Evolutionary conservation across 164 flowering plant species (phyloP).

Genomic region (Paratinospora sagittata): DNA sequence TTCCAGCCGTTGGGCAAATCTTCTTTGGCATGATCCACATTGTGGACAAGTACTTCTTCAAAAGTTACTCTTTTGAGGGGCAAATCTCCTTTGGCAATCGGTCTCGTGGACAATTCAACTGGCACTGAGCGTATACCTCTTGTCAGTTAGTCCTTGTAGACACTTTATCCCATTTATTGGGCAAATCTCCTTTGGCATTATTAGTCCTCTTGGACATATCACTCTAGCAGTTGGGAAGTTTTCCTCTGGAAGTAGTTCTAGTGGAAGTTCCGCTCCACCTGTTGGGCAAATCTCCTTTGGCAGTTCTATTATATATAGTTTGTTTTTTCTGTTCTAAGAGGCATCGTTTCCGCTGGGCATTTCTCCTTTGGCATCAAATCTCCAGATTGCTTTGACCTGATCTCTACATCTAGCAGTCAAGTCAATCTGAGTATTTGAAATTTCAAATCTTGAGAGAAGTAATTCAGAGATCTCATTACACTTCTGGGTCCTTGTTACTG

Average conservation of each 20-base stretch:
- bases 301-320: slow-evolving; percentile 29
- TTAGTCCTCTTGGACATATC: slow-evolving; percentile 5
- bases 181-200: slow-evolving; percentile 17
- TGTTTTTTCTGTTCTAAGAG: background rate
- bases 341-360: slow-evolving; percentile 21
- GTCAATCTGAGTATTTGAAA: background rate
- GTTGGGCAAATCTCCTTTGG: slow-evolving; percentile 86
- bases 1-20: slow-evolving; percentile 23
- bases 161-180: background rate
- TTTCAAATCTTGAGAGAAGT: background rate
- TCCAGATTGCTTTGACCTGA: slow-evolving; percentile 19
- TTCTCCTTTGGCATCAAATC: slow-evolving; percentile 38
- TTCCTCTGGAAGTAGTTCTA: background rate
- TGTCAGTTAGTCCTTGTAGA: slow-evolving; percentile 11
- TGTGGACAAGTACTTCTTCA: background rate
- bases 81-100: slow-evolving; percentile 25
- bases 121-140: slow-evolving; percentile 21
- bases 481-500: background rate
- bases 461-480: background rate
- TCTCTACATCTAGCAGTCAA: slow-evolving; percentile 1
- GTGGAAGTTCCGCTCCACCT: background rate
- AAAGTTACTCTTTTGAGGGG: slow-evolving; percentile 9
- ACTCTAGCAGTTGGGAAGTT: slow-evolving; percentile 6
- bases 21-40: slow-evolving; percentile 26
- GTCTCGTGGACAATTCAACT: slow-evolving; percentile 19